phyloP scores from a whole-genome alignment of 495 filamentous ascomycete genomes.

The Talaromyces nanjingensis region DNA sequence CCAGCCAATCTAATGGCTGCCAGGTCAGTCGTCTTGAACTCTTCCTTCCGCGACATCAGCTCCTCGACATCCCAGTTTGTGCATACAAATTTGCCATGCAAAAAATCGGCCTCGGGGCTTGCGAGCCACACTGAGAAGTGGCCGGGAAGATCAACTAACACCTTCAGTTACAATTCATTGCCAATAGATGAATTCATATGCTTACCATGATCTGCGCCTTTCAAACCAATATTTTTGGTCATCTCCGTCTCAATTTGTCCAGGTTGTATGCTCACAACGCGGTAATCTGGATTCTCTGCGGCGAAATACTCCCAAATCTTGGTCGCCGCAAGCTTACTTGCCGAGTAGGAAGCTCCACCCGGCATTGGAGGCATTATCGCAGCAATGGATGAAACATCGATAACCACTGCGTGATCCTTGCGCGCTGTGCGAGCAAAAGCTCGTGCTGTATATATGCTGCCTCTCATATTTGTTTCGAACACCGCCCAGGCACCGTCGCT shows the following conservation, averaged over 20 bases:
- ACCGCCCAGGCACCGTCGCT: background rate
- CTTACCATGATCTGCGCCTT: slow-evolving; percentile 12
- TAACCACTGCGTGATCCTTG: background rate
- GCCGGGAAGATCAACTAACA: slow-evolving; percentile 30
- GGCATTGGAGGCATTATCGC: slow-evolving; percentile 17
- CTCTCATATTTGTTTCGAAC: background rate
- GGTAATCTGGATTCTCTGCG: slow-evolving; percentile 32
- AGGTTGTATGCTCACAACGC: slow-evolving; percentile 32
- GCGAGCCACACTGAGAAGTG: slow-evolving; percentile 45
- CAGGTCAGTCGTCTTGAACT: slow-evolving; percentile 9
- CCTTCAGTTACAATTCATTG: background rate
- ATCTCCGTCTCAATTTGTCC: slow-evolving; percentile 30
- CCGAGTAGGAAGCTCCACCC: slow-evolving; percentile 25
- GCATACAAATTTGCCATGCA: slow-evolving; percentile 39
- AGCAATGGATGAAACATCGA: background rate
- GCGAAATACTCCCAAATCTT: slow-evolving; percentile 35
- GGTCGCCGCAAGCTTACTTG: slow-evolving; percentile 29
- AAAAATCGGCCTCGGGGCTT: slow-evolving; percentile 38
- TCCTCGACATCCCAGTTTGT: slow-evolving; percentile 37
- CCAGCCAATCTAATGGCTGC: background rate
- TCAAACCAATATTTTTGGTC: slow-evolving; percentile 3
- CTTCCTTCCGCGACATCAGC: slow-evolving; percentile 29
- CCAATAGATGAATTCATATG: background rate
- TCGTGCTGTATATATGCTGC: background rate
- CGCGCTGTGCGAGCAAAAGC: background rate